Conservation (phyloP, 116 monocot species). For the Papilionanthe hybrid region DNA sequence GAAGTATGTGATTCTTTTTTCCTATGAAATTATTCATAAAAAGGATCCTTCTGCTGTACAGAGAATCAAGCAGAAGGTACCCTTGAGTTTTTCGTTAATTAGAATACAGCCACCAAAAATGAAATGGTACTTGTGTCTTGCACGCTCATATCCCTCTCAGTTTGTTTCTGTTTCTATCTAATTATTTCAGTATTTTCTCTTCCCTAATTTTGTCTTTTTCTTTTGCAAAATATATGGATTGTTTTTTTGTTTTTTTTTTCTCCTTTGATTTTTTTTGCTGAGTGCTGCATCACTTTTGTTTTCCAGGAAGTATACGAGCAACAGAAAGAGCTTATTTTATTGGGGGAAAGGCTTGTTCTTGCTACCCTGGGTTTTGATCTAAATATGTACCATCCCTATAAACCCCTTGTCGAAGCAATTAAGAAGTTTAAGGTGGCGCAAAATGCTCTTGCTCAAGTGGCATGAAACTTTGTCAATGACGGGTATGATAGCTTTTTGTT, state of each 20-base stretch:
- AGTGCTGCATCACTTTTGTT: not conserved
- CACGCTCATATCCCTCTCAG: not conserved
- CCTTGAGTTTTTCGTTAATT: conserved; percentile 1
- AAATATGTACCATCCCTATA: conserved; percentile 33
- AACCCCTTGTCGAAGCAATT: conserved; percentile 34
- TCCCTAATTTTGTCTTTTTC: not conserved
- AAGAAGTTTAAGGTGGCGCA: conserved; percentile 33
- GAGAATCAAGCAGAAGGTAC: conserved; percentile 32
- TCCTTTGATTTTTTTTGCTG: not conserved
- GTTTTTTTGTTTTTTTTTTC: not conserved
- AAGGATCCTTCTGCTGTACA: conserved; percentile 29
- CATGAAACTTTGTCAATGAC: conserved; percentile 37
- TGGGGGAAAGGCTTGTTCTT: conserved; percentile 30
- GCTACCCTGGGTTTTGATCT: conserved; percentile 32
- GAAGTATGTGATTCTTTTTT: conserved; percentile 25
- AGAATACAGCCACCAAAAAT: not conserved
- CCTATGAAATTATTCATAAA: conserved; percentile 25
- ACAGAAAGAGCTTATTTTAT: conserved; percentile 30
- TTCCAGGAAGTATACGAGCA: conserved; percentile 34
- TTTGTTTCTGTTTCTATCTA: not conserved
- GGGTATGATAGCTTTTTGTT: conserved; percentile 11
- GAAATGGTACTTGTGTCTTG: not conserved
- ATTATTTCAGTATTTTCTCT: too few species aligned
- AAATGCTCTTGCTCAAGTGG: conserved; percentile 35
- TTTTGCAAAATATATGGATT: not conserved